These are phyloP conservation scores for Neonectria coccinea DNA, from an alignment of 2,329 filamentous ascomycete species.

Conservation along the genomic window DNA sequence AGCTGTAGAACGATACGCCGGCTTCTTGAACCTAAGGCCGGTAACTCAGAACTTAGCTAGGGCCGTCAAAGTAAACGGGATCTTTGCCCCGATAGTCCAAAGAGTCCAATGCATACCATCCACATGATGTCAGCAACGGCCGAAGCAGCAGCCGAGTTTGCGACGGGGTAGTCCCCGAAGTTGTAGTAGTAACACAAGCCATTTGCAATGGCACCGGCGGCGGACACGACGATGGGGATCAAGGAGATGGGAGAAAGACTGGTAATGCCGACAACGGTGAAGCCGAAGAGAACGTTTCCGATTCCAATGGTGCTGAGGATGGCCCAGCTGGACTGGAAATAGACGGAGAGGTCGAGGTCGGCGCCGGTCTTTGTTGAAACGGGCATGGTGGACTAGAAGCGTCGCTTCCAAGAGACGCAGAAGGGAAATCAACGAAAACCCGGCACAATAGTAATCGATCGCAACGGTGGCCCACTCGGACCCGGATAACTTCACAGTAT, in stretches of 20 bases:
- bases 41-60: not conserved
- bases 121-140: slow-evolving; percentile 55
- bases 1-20: slow-evolving; percentile 60
- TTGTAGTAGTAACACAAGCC: slow-evolving; percentile 56
- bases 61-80: not conserved
- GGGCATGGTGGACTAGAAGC: not conserved
- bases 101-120: slow-evolving; percentile 47
- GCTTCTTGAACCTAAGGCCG: slow-evolving; percentile 54
- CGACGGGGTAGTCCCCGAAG: slow-evolving; percentile 34
- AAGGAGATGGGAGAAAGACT: slow-evolving; percentile 45
- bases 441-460: slow-evolving; percentile 3
- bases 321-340: slow-evolving; percentile 56
- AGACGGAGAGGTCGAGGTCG: slow-evolving; percentile 38
- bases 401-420: not conserved
- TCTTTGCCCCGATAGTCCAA: accelerated
- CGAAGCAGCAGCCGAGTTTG: slow-evolving; percentile 47
- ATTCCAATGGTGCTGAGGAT: slow-evolving; percentile 57
- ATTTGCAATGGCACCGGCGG: slow-evolving; percentile 53
- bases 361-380: slow-evolving; percentile 17
- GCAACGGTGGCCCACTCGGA: not conserved
- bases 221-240: slow-evolving; percentile 53
- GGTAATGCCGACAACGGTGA: slow-evolving; percentile 53
- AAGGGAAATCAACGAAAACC: slow-evolving; percentile 6
- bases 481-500: slow-evolving; percentile 6
- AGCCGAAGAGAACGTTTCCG: slow-evolving; percentile 52